These are phyloP conservation scores for Xylariaceae sp. DNA, from an alignment of 2,329 filamentous ascomycete genomes.

Conservation along the genomic window DNA sequence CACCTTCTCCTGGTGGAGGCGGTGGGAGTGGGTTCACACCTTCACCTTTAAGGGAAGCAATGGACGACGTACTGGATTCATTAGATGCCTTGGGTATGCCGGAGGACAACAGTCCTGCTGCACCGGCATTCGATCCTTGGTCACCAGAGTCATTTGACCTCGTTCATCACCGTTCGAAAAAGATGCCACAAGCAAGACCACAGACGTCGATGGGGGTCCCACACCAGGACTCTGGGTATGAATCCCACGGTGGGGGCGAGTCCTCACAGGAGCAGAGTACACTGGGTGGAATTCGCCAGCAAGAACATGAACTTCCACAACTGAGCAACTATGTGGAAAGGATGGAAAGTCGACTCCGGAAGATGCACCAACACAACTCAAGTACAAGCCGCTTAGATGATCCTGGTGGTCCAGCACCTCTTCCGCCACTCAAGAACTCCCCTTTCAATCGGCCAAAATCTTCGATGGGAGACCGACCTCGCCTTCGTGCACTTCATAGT, in stretches of 20 bases:
- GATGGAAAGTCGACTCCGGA: conserved; percentile 79
- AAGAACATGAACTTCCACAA: conserved; percentile 58
- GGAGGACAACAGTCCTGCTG: conserved; percentile 50
- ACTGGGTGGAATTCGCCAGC: conserved; percentile 37
- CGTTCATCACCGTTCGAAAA: conserved; percentile 38
- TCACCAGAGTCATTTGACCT: conserved; percentile 80
- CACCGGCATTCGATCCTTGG: conserved; percentile 69
- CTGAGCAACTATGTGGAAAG: conserved; percentile 83
- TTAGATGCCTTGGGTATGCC: conserved; percentile 77
- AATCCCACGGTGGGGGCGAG: conserved; percentile 48
- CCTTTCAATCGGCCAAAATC: conserved; percentile 54
- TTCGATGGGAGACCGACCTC: conserved; percentile 44
- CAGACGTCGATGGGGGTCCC: conserved; percentile 72
- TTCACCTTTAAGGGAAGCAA: conserved; percentile 86
- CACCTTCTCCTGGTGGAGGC: conserved; percentile 57
- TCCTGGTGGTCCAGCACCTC: conserved; percentile 22
- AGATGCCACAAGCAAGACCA: conserved; percentile 43
- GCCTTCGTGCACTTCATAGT: conserved; percentile 49
- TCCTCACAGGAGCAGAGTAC: conserved; percentile 46
- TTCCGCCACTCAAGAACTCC: conserved; percentile 43
- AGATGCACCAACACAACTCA: conserved; percentile 60
- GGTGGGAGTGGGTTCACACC: conserved; percentile 66
- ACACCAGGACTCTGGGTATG: conserved; percentile 56
- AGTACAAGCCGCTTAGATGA: conserved; percentile 36
- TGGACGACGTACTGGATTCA: conserved; percentile 98